These are phyloP conservation scores for Citrus sp. DNA, from an alignment of 345 rosid species.

Conservation along the genomic window DNA sequence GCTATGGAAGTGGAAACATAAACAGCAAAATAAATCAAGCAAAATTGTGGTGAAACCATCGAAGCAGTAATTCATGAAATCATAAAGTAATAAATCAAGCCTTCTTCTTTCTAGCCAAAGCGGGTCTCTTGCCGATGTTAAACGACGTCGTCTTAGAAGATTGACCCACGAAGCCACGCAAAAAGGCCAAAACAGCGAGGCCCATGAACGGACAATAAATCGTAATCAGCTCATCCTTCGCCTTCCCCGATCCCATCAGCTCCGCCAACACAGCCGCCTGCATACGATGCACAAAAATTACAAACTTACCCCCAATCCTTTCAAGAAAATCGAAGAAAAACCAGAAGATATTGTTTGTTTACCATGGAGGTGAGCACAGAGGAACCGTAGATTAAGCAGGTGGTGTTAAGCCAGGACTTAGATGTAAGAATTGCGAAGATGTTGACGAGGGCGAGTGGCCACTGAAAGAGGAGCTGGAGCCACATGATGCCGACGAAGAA, in stretches of 20 bases:
- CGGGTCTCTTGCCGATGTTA: slow-evolving; percentile 35
- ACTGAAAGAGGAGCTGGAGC: slow-evolving; percentile 65
- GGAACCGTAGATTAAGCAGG: slow-evolving; percentile 74
- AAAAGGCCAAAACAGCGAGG: slow-evolving; percentile 44
- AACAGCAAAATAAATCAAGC: background rate
- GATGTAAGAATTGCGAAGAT: slow-evolving; percentile 50
- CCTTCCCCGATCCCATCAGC: slow-evolving; percentile 52
- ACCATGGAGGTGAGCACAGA: slow-evolving; percentile 69
- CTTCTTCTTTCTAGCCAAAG: slow-evolving; percentile 55
- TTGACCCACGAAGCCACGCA: slow-evolving; percentile 53
- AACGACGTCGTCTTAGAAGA: slow-evolving; percentile 17
- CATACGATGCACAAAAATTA: background rate
- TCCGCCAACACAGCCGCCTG: slow-evolving; percentile 71
- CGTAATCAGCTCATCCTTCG: slow-evolving; percentile 51
- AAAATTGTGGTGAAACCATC: background rate
- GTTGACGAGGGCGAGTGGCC: slow-evolving; percentile 71
- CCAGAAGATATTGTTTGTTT: background rate
- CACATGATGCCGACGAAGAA: slow-evolving; percentile 70
- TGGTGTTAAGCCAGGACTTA: slow-evolving; percentile 64
- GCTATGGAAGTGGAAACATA: background rate
- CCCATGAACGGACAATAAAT: slow-evolving; percentile 61
- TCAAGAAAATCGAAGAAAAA: background rate
- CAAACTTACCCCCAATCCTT: background rate
- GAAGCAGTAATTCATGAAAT: background rate
- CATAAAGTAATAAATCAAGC: slow-evolving; percentile 25